phyloP scores from a whole-genome alignment of 345 rosid genomes.

The Rhizophora mangle region DNA sequence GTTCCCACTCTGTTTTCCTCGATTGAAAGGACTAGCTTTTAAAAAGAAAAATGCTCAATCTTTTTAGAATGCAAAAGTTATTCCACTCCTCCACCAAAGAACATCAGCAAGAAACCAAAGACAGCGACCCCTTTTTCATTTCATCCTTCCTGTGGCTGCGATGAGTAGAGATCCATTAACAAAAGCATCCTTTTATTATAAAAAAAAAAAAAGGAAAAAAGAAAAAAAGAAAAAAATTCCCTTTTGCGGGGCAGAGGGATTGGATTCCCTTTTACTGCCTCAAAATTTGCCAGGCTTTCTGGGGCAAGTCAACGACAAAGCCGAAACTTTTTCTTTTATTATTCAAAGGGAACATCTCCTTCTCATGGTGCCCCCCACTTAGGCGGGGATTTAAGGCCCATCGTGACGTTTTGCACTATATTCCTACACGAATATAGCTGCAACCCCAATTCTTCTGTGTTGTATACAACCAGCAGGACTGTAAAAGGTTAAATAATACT shows the following conservation, averaged over 20 bases:
- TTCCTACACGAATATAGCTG: too few relatives aligned
- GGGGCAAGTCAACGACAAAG: constrained; percentile 70
- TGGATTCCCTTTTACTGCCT: constrained; percentile 22
- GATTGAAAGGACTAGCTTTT: constrained; percentile 47
- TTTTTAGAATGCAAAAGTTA: constrained; percentile 44
- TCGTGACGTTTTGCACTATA: constrained; percentile 12
- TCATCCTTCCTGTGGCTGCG: constrained; percentile 29
- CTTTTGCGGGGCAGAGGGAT: constrained; percentile 21
- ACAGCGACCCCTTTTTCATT: constrained; percentile 27
- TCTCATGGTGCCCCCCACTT: constrained; percentile 48
- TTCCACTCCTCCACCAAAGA: constrained; percentile 39
- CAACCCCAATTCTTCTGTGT: too few relatives aligned
- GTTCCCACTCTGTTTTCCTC: constrained; percentile 35
- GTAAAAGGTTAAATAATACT: too few relatives aligned
- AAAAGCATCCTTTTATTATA: constrained; percentile 21
- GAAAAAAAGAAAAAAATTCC: not conserved
- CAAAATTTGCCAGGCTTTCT: constrained; percentile 55
- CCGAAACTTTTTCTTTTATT: constrained; percentile 19
- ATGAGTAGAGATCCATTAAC: constrained; percentile 48
- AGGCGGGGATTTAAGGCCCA: constrained; percentile 18
- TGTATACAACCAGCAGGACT: too few relatives aligned
- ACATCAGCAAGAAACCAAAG: constrained; percentile 37
- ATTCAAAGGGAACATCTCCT: constrained; percentile 10
- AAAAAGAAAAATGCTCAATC: constrained; percentile 40
- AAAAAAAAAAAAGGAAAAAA: not conserved